Conservation (phyloP, 2,329 filamentous ascomycete genomes). For the Colletotrichum sp. region DNA sequence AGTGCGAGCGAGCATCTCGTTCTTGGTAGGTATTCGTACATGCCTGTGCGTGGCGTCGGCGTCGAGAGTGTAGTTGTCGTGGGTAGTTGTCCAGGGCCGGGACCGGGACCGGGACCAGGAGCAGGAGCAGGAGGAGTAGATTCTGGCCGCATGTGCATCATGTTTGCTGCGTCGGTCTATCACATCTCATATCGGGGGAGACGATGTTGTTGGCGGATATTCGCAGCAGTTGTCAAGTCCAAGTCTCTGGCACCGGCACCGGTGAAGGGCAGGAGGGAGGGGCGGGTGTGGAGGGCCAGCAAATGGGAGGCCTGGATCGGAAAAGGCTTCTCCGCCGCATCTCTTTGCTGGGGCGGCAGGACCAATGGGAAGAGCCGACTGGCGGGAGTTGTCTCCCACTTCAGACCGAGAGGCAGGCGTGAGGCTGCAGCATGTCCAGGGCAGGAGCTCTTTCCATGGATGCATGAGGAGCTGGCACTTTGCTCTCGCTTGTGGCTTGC, state of each 20-base stretch:
- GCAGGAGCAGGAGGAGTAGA: neutral
- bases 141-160: neutral
- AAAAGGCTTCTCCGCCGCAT: neutral
- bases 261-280: slow-evolving; percentile 6
- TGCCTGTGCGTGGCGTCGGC: neutral
- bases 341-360: neutral
- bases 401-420: neutral
- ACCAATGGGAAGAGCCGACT: slow-evolving; percentile 3
- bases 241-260: slow-evolving; percentile 21
- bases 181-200: slow-evolving; percentile 15
- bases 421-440: neutral
- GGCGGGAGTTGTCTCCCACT: neutral
- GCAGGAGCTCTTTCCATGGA: neutral
- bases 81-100: neutral
- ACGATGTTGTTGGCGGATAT: slow-evolving; percentile 18
- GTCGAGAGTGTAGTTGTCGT: neutral
- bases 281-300: slow-evolving; percentile 1
- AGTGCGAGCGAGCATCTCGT: neutral
- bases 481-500: neutral
- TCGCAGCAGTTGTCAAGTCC: slow-evolving; percentile 19
- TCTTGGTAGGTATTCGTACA: neutral
- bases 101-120: neutral
- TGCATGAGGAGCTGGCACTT: neutral
- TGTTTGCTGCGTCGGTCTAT: slow-evolving; percentile 1
- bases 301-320: slow-evolving; percentile 13